Percentiles rank a stretch among this genome's conserved stretches.
Evolutionary conservation across 176 grass and related monocot species (phyloP).

Genomic region (Rhynchospora pubera): DNA sequence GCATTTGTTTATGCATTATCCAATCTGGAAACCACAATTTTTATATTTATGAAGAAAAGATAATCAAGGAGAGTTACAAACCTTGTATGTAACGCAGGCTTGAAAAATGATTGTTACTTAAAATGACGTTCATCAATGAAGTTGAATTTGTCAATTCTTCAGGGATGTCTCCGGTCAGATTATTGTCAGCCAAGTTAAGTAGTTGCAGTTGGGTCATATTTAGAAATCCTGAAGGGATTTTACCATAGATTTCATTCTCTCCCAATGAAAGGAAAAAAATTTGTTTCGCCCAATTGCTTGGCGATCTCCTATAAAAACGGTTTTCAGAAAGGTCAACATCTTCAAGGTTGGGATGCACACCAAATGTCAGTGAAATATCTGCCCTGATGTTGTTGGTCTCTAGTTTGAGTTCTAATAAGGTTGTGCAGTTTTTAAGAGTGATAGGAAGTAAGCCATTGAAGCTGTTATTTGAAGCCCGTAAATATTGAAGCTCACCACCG

Average conservation of each 20-base stretch:
- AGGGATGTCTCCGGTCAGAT: not conserved
- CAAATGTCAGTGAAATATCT: slow-evolving; percentile 12
- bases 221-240: not conserved
- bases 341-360: slow-evolving; percentile 5
- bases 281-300: not conserved
- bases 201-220: not conserved
- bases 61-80: not conserved
- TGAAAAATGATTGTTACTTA: not conserved
- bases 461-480: slow-evolving; percentile 12
- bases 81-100: not conserved
- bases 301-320: not conserved
- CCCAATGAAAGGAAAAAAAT: not conserved
- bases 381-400: slow-evolving; percentile 8
- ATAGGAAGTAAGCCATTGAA: slow-evolving; percentile 7
- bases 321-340: slow-evolving; percentile 17
- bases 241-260: not conserved
- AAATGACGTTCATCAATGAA: not conserved
- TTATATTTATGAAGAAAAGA: not conserved
- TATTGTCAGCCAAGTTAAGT: not conserved
- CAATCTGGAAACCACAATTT: too few relatives aligned
- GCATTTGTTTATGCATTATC: too few relatives aligned
- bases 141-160: not conserved
- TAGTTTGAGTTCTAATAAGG: not conserved
- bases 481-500: not conserved
- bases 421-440: slow-evolving; percentile 25